Base-by-base conservation (phyloP, 345 rosid genomes). In the rapeseed (Brassica napus) region DNA sequence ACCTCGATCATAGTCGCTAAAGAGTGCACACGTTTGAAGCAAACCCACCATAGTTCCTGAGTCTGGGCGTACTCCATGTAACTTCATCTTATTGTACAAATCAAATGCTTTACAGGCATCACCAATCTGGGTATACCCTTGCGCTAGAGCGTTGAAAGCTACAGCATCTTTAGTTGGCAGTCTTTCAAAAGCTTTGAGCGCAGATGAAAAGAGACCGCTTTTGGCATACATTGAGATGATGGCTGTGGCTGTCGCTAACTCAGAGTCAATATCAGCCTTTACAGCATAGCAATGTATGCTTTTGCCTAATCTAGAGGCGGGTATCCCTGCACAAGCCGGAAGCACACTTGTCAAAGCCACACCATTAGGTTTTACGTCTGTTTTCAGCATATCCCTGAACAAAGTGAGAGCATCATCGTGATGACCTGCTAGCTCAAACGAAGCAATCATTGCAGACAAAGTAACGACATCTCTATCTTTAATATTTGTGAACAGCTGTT, bases 171-270 rank as follows among this genome's bases (percentile, higher is more conserved):
- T 85, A 66, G 71, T 44, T 0, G 75, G 82, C 81, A 86, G 83
- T 75, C 79, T 86, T 74, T 79, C 75, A 65, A 90, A 88, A 47
- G 80, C 66, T 57, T 65, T 79, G 21, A 75, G 68, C 2, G 92
- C 87, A 2, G 61, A 67, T 67, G 75, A n/a, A 75, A 86, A 82
- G 49, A 66, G 80, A 55, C 89, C 83, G 39, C 85, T 68, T 80
- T 85, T 90, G 2, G 87, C 85, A 79, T 88, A 90, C 92, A 90
- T 86, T 30, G 90, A 88, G 18, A 86, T 73, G 58, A 88, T 69
- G 68, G 87, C 83, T 71, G 94, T 90, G 66, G 86, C 85, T 32
- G 76, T 64, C 47, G 77, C 76, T 69, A 84, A 63, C 42, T 90
- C 88, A n/a, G 74, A 79, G 34, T 82, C 89, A 28, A 74, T 75